Evolutionary conservation across 139 green algal genomes (phyloP).

Genomic region (Raphidocelis subcapitata): DNA sequence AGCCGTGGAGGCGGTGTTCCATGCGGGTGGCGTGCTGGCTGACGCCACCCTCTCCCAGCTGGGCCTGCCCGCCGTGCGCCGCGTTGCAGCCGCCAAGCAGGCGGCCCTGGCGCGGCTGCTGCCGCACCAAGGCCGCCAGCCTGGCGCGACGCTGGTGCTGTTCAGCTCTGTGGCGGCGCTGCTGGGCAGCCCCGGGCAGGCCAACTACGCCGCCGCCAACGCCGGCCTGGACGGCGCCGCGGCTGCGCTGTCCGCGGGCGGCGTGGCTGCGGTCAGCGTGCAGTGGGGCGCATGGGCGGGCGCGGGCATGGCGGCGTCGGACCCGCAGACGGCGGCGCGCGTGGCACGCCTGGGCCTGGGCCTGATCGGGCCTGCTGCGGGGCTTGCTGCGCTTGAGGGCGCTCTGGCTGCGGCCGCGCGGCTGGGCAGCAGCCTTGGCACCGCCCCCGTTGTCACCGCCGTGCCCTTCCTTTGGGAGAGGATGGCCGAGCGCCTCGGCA

Average conservation of each 20-base stretch:
- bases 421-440: constrained; percentile 1
- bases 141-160: constrained; percentile 32
- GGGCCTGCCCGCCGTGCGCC: constrained; percentile 31
- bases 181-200: constrained; percentile 72
- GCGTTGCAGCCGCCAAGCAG: constrained; percentile 56
- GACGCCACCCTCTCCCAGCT: constrained; percentile 63
- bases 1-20: constrained; percentile 39
- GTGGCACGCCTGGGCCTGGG: constrained; percentile 60
- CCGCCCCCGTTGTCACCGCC: constrained; percentile 15
- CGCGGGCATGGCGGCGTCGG: constrained; percentile 50
- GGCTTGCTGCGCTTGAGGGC: constrained; percentile 41
- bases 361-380: constrained; percentile 43
- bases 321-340: constrained; percentile 41
- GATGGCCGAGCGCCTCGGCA: constrained; percentile 19
- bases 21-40: constrained; percentile 59
- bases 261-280: constrained; percentile 49
- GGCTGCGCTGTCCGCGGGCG: constrained; percentile 10
- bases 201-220: constrained; percentile 81
- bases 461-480: constrained; percentile 34
- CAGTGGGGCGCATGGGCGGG: constrained; percentile 84
- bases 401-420: not conserved
- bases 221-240: constrained; percentile 54
- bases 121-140: constrained; percentile 22
- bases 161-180: constrained; percentile 71
- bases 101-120: constrained; percentile 9